Conservation (phyloP, 352 stramenopile genomes). For the Aphanomyces astaci region DNA sequence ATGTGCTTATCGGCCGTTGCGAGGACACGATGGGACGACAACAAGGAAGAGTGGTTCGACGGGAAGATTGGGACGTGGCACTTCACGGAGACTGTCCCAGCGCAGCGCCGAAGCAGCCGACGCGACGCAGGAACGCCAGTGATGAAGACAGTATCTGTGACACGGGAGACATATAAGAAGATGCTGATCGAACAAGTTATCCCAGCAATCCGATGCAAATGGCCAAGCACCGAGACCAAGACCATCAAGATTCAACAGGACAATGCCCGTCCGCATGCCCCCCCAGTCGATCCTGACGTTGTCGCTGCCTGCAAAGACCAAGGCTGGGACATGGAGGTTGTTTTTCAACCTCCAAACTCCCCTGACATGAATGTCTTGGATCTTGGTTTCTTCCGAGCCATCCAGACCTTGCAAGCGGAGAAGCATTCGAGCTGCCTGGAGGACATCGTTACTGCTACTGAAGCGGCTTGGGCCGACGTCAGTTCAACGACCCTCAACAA, state of each 20-base stretch:
- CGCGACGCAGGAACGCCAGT: neutral
- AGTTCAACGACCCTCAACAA: neutral
- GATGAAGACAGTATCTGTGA: neutral
- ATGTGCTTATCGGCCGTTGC: no score
- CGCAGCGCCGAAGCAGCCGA: neutral
- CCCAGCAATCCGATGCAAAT: neutral
- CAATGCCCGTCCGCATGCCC: constrained; percentile 25
- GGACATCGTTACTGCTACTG: neutral
- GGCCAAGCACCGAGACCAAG: neutral
- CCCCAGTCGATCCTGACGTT: constrained; percentile 20
- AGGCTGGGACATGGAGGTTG: constrained; percentile 26
- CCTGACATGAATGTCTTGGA: constrained; percentile 31
- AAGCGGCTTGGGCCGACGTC: neutral
- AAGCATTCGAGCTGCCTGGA: neutral
- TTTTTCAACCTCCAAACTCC: constrained; percentile 28
- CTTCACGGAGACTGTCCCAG: no score
- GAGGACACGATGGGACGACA: no score
- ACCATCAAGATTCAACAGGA: constrained; percentile 35
- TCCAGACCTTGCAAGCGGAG: constrained; percentile 24
- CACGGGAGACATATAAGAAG: neutral
- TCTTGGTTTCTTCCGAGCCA: constrained; percentile 27
- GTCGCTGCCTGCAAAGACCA: neutral
- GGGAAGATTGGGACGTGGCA: no score
- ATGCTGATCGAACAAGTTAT: neutral
- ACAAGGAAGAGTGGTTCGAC: no score